These are phyloP conservation scores for Mortierella sp. DNA, from an alignment of 371 early-diverging fungal genomes.

Conservation along the genomic window DNA sequence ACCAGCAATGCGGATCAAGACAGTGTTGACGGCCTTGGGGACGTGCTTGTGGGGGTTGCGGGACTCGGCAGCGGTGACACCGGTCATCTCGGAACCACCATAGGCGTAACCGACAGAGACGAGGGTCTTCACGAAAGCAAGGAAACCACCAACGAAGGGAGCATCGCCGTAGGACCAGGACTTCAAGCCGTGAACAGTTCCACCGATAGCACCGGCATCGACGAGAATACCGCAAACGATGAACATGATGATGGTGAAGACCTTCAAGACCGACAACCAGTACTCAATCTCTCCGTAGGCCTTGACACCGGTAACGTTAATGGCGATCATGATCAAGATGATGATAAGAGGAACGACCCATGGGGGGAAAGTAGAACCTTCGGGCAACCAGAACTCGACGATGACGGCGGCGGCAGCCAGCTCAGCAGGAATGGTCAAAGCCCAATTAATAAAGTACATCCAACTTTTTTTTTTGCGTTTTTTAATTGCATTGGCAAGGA, in stretches of 20 bases:
- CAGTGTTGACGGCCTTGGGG: conserved; percentile 71
- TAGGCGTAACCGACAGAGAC: conserved; percentile 82
- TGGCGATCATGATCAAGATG: conserved; percentile 67
- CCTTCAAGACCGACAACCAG: conserved; percentile 79
- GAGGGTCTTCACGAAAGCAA: conserved; percentile 72
- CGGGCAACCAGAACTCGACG: conserved; percentile 80
- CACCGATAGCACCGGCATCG: conserved; percentile 61
- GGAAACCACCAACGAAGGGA: conserved; percentile 73
- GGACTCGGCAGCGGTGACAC: conserved; percentile 82
- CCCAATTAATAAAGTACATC: conserved; percentile 89
- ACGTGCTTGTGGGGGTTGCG: conserved; percentile 75
- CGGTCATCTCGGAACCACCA: conserved; percentile 81
- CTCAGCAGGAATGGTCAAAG: conserved; percentile 85
- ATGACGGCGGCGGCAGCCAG: conserved; percentile 83
- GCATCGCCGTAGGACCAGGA: conserved; percentile 74
- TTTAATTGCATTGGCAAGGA: too few species aligned
- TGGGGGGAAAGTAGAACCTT: conserved; percentile 62
- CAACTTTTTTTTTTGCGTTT: neutral
- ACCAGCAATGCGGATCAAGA: conserved; percentile 77
- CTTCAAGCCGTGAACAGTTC: conserved; percentile 60
- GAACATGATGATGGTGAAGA: conserved; percentile 74
- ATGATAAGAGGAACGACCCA: conserved; percentile 73
- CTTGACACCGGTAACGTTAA: conserved; percentile 76
- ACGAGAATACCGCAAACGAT: conserved; percentile 74
- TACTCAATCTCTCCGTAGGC: conserved; percentile 83